Base-by-base conservation (phyloP, 1,284 basidiomycete genomes). In the Tilletia walkeri region DNA sequence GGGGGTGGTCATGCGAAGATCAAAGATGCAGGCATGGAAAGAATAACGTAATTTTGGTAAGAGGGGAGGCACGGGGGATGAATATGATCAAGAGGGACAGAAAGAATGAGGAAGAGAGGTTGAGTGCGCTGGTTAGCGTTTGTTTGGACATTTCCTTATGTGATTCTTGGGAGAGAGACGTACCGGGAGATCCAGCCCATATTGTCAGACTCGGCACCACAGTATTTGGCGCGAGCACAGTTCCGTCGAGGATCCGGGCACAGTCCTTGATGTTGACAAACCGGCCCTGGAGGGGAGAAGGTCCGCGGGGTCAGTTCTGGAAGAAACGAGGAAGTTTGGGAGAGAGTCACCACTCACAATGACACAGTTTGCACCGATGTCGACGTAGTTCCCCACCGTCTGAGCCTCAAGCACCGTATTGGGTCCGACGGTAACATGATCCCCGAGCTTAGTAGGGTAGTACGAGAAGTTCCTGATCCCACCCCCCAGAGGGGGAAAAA, bases 191-290 rank as follows among this genome's bases (percentile, higher is more conserved):
- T 10, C 96, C 96, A 14, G 89, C 86, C 85, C 95, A 98, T 4
- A 92, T 86, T 0, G 93, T 89, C 75, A 96, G 86, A 3, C 92
- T 92, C 0, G 95, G 94, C 12, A 99, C 89, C 66, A 98, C 92
- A 0, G 94, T 94, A 72, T 94, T 94, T 14, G 95, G 91, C 2
- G 95, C 92, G 4, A 99, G 86, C 20, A 99, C 89, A 0, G 93
- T 92, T 74, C 91, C 90, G 83, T 95, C 94, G 72, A 89, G 91
- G 72, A 92, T 90, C 72, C 89, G 90, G 3, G 92, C 93, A 77
- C 94, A 94, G 82, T 99, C 95, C 83, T 98, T 97, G 85, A 99
- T 94, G 74, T 97, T 94, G 0, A 91, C 90, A 78, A 98, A 97
- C 82, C 96, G 94, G 38, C 96, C 95, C 95, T 96, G 77, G 18